Evolutionary conservation across 306 rosid genomes (phyloP).

Genomic region (Pterocarpus santalinus): DNA sequence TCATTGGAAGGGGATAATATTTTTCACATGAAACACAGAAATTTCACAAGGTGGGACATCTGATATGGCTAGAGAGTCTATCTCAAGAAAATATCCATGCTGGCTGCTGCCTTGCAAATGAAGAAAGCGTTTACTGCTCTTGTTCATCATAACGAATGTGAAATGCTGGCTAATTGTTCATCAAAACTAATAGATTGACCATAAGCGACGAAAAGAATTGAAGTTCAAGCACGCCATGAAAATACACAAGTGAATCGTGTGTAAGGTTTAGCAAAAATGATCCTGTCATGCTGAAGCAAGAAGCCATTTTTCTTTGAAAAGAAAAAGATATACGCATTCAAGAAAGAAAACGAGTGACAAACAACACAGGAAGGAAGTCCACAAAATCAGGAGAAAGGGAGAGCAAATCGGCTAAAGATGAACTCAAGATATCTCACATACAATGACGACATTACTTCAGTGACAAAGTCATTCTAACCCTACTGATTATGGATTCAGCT

Average conservation of each 20-base stretch:
- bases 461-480: constrained; percentile 2
- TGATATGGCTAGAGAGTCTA: neutral
- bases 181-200: neutral
- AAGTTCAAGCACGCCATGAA: constrained; percentile 30
- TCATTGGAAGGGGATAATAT: neutral
- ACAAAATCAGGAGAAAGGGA: neutral
- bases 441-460: constrained; percentile 1
- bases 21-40: neutral
- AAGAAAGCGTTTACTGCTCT: neutral
- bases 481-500: neutral
- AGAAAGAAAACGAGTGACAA: neutral
- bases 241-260: neutral
- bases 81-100: neutral
- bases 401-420: constrained; percentile 21
- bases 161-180: neutral
- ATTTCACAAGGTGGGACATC: neutral
- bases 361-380: neutral
- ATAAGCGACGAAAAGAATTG: neutral
- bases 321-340: neutral
- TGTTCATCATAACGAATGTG: neutral
- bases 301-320: neutral
- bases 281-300: neutral
- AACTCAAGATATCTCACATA: neutral
- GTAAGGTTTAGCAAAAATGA: constrained; percentile 23
- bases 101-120: constrained; percentile 9